Evolutionary conservation across 129 eudicot species (phyloP).

Genomic region (Arctium lappa): DNA sequence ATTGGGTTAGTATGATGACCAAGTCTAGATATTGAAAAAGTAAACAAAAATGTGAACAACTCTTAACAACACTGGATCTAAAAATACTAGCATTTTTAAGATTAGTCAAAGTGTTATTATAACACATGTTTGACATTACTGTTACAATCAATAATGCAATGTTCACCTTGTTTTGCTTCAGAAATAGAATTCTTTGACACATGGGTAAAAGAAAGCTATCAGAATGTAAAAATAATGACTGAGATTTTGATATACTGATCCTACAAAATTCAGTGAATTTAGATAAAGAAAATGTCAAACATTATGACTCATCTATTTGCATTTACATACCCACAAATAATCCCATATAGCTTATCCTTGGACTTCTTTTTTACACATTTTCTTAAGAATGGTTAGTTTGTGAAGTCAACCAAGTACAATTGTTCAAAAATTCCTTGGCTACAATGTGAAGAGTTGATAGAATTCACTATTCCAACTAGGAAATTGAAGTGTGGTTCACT

Average conservation of each 20-base stretch:
- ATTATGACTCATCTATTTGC: not conserved
- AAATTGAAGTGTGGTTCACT: not conserved
- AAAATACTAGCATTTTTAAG: not conserved
- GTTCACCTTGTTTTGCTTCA: not conserved
- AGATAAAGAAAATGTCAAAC: not conserved
- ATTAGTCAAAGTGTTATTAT: slow-evolving; percentile 24
- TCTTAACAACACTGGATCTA: slow-evolving; percentile 14
- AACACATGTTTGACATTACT: slow-evolving; percentile 21
- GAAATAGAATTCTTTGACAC: slow-evolving; percentile 3
- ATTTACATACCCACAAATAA: not conserved
- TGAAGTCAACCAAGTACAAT: not conserved
- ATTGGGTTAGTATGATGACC: slow-evolving; percentile 23
- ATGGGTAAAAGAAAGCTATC: not conserved
- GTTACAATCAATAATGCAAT: slow-evolving; percentile 14
- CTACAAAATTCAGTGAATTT: not conserved
- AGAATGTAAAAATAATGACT: slow-evolving; percentile 7
- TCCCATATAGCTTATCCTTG: not conserved
- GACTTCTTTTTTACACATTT: not conserved
- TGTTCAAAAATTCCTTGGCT: not conserved
- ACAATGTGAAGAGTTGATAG: not conserved
- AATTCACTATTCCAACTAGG: not conserved
- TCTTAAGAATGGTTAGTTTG: not conserved
- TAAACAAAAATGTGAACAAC: slow-evolving; percentile 32
- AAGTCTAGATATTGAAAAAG: slow-evolving; percentile 37
- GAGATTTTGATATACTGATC: too few species aligned